Evolutionary conservation across 805 yeast genomes (phyloP).

Genomic region (Cyberlindnera meyerae): DNA sequence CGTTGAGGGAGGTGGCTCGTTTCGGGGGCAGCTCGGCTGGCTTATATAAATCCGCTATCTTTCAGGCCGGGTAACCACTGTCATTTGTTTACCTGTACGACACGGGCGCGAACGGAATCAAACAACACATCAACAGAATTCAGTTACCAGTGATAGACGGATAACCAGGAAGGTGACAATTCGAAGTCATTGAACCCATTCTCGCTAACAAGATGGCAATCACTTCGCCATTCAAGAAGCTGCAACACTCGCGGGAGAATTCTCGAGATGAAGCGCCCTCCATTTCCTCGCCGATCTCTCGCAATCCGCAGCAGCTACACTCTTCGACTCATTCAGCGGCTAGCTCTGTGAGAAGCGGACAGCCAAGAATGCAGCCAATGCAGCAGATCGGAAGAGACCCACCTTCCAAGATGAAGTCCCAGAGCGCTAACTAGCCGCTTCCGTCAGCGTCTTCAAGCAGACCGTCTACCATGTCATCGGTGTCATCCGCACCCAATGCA

Average conservation of each 20-base stretch:
- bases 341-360: neutral
- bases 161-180: too few species aligned
- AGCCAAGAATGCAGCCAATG: neutral
- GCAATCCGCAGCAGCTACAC: slow-evolving; percentile 2
- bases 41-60: too few species aligned
- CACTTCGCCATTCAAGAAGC: slow-evolving; percentile 33
- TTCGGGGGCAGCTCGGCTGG: too few species aligned
- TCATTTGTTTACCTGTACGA: too few species aligned
- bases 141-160: too few species aligned
- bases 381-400: neutral
- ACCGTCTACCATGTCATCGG: slow-evolving; percentile 22
- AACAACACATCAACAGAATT: too few species aligned
- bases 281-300: neutral
- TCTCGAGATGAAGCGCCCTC: slow-evolving; percentile 25
- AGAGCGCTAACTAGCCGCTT: too few species aligned
- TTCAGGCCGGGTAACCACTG: too few species aligned
- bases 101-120: too few species aligned
- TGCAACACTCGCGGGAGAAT: slow-evolving; percentile 28
- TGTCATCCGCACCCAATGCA: slow-evolving; percentile 27
- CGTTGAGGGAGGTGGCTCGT: too few species aligned
- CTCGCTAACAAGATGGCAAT: slow-evolving; percentile 27
- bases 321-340: too few species aligned
- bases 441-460: slow-evolving; percentile 30
- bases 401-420: neutral
- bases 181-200: too few species aligned